Evolutionary conservation across 2,329 filamentous ascomycete genomes (phyloP).

Genomic region (Fusarium sp.): DNA sequence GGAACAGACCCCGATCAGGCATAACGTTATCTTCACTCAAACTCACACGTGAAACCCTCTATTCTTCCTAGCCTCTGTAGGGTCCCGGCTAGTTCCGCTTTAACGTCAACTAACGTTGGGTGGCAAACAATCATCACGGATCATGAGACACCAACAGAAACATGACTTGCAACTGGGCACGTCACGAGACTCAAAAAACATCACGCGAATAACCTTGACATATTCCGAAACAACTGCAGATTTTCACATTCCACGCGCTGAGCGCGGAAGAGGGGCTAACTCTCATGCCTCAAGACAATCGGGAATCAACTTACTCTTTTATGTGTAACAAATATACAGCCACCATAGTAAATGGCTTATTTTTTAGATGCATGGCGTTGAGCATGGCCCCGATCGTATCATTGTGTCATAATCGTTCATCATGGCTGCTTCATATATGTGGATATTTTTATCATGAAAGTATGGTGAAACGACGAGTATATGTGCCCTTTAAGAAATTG

Average conservation of each 20-base stretch:
- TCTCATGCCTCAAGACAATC: conserved; percentile 10
- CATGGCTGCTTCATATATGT: not conserved
- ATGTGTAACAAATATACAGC: conserved; percentile 3
- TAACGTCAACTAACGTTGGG: not conserved
- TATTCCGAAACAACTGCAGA: conserved; percentile 25
- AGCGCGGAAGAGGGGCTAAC: not conserved
- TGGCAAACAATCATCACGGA: not conserved
- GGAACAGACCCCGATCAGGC: conserved; percentile 31
- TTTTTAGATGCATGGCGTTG: not conserved
- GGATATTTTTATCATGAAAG: conserved; percentile 1
- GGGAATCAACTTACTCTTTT: not conserved
- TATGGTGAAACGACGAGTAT: conserved; percentile 6
- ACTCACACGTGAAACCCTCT: conserved; percentile 6
- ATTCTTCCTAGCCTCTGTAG: not conserved
- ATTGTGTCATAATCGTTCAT: not conserved
- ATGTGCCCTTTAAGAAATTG: conserved; percentile 25
- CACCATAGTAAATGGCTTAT: conserved; percentile 15
- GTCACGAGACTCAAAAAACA: conserved; percentile 28
- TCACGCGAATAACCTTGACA: conserved; percentile 21
- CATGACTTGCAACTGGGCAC: conserved; percentile 23
- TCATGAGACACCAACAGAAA: conserved; percentile 26
- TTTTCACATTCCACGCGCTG: conserved; percentile 15
- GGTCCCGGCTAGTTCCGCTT: conserved; percentile 17
- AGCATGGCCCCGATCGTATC: conserved; percentile 7
- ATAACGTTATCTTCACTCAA: conserved; percentile 7